Percentiles rank a stretch among this genome's conserved stretches.
Conservation (phyloP, 1,284 basidiomycete species). For the Wallemia ichthyophaga region DNA sequence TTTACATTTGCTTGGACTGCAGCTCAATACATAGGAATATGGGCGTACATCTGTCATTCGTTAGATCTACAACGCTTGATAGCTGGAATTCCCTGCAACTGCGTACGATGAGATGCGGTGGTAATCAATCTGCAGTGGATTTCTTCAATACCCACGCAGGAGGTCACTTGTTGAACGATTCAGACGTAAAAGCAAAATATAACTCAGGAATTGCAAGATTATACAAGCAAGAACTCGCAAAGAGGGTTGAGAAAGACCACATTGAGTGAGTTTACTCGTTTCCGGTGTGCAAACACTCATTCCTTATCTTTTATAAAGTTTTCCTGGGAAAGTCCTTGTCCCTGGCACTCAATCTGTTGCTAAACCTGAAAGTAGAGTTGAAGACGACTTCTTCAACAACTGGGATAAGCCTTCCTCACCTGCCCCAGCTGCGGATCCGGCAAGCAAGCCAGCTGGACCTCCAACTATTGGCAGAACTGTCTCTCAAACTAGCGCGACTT, state of each 20-base stretch:
- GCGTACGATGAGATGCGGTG: constrained; percentile 84
- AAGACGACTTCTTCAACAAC: constrained; percentile 77
- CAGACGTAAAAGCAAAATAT: constrained; percentile 70
- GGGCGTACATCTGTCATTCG: constrained; percentile 95
- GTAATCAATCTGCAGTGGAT: constrained; percentile 61
- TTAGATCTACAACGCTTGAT: constrained; percentile 91
- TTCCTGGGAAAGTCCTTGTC: constrained; percentile 39
- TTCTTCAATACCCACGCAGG: constrained; percentile 76
- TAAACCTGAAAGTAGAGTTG: constrained; percentile 19
- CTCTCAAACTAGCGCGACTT: constrained; percentile 5
- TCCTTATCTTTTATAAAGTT: constrained; percentile 19
- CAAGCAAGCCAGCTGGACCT: constrained; percentile 14
- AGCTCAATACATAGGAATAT: constrained; percentile 83
- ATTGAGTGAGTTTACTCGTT: constrained; percentile 21
- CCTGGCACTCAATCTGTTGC: constrained; percentile 33
- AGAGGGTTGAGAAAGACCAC: constrained; percentile 52
- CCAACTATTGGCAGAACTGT: constrained; percentile 9
- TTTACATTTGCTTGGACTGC: constrained; percentile 95
- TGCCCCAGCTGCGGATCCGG: constrained; percentile 21
- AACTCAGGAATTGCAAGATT: constrained; percentile 47
- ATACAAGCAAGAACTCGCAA: constrained; percentile 75
- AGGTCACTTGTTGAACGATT: constrained; percentile 32
- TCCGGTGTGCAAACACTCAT: constrained; percentile 1
- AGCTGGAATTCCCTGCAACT: constrained; percentile 75
- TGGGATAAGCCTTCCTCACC: constrained; percentile 51